Conservation (phyloP, 2,329 filamentous ascomycete species). For the Fusarium oxysporum region DNA sequence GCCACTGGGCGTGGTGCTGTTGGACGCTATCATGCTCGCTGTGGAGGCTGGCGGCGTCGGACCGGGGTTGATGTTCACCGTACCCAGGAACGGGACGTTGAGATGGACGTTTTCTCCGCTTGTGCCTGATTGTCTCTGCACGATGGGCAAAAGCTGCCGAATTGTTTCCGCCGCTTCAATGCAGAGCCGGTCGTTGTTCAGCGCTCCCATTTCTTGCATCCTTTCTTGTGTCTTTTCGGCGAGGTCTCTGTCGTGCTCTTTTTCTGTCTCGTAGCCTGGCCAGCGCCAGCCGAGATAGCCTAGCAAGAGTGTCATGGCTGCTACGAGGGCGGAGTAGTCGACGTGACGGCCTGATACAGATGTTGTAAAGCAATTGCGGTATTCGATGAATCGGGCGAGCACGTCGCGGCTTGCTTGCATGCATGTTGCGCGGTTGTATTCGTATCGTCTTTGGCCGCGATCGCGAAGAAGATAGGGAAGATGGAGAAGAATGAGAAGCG, state of each 20-base stretch:
- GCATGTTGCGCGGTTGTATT: slow-evolving; percentile 57
- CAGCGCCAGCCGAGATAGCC: slow-evolving; percentile 59
- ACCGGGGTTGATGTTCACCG: slow-evolving; percentile 55
- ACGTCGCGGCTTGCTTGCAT: slow-evolving; percentile 64
- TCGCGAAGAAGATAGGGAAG: slow-evolving; percentile 65
- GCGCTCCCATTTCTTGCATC: slow-evolving; percentile 53
- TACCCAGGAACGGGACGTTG: slow-evolving; percentile 60
- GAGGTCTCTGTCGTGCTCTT: slow-evolving; percentile 50
- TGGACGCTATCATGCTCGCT: slow-evolving; percentile 24
- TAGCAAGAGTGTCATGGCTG: slow-evolving; percentile 62
- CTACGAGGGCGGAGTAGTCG: slow-evolving; percentile 65
- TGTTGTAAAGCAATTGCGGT: slow-evolving; percentile 49
- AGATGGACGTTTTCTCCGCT: slow-evolving; percentile 49
- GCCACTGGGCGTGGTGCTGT: slow-evolving; percentile 19
- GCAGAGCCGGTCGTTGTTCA: slow-evolving; percentile 56
- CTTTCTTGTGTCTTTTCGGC: slow-evolving; percentile 52
- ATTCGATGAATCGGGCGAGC: slow-evolving; percentile 60
- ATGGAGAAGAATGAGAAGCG: slow-evolving; percentile 64
- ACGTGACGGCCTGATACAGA: slow-evolving; percentile 54
- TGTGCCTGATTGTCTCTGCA: slow-evolving; percentile 45
- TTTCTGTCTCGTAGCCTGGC: slow-evolving; percentile 39
- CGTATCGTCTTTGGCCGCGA: slow-evolving; percentile 58
- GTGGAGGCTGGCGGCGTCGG: slow-evolving; percentile 32
- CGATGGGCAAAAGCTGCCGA: slow-evolving; percentile 56
- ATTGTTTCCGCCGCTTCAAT: slow-evolving; percentile 58